These are phyloP conservation scores for Micractinium sp. DNA, from an alignment of 139 green algal genomes.

Conservation along the genomic window DNA sequence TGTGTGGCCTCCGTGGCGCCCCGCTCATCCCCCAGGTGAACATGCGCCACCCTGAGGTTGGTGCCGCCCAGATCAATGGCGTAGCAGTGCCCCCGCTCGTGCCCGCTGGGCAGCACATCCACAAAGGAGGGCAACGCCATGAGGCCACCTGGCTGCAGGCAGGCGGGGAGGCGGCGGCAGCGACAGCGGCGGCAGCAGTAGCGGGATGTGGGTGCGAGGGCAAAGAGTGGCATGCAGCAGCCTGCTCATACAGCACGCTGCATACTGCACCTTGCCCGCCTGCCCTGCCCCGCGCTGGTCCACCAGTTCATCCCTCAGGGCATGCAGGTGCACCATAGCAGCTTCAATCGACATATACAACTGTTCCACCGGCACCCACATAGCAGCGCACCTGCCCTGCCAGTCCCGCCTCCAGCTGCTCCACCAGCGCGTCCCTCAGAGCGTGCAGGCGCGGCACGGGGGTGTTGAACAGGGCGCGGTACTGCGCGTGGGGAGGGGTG, in stretches of 20 bases:
- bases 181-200: not conserved
- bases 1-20: slow-evolving; percentile 41
- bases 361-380: too few species aligned
- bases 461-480: slow-evolving; percentile 19
- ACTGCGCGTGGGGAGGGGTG: slow-evolving; percentile 13
- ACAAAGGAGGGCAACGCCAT: slow-evolving; percentile 68
- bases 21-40: slow-evolving; percentile 45
- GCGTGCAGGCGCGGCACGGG: not conserved
- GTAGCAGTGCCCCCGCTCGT: slow-evolving; percentile 79
- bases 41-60: slow-evolving; percentile 84
- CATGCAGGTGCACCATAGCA: not conserved
- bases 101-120: slow-evolving; percentile 56
- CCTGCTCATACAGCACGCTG: too few species aligned
- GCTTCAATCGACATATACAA: not conserved
- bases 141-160: slow-evolving; percentile 29
- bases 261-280: too few species aligned
- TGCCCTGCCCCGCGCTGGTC: too few species aligned
- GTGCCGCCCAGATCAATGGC: slow-evolving; percentile 91
- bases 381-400: not conserved
- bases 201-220: not conserved
- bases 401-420: slow-evolving; percentile 44
- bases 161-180: not conserved
- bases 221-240: not conserved
- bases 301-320: not conserved
- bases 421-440: slow-evolving; percentile 26